Base-by-base conservation (phyloP, 345 rosid genomes). In the Pugionium dolabratum region DNA sequence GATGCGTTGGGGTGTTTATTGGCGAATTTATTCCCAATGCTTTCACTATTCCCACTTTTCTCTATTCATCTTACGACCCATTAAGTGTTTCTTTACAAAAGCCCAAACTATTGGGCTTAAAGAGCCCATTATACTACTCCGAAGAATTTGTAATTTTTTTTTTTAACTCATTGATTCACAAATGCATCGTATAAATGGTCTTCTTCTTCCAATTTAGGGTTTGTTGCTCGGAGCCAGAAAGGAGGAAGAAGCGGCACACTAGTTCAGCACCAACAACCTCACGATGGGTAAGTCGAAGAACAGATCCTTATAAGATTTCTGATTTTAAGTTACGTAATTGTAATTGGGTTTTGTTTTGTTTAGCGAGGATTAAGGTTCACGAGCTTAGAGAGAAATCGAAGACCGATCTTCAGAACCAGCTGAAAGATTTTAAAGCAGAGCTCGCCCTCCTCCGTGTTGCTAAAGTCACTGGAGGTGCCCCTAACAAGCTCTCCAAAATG, bases 401-500 rank as follows among this genome's bases (percentile, higher is more conserved):
- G 79, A n/a, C 69, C 0, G 84, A 84, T 42, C 78, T 84, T 18
- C 66, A 78, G 51, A 76, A 37, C 33, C 88, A 82, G 67, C 42
- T 81, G 18, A 18, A 18, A 18, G 18, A 18, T 18, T 18, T 18
- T 18, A 18, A 18, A 18, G 18, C 18, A 18, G 86, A 84, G 77
- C 83, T 84, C 26, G 76, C 88, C 7, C 88, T 84, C 26, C 86
- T 84, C 47, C 86, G 88, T 34, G 88, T 81, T 26, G 86, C 84
- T 44, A 84, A 84, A 74, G 88, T 84, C 61, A 81, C 86, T 39
- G 88, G 88, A 18, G 88, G 88, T 44, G 88, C 88, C 2, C 84
- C 88, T 18, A 84, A 84, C 80, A 84, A 84, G 77, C 86, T 84
- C 54, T 81, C 86, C 28, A 84, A 84, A 75, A 84, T 84, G 85